Percentiles rank a stretch among this genome's conserved stretches.
These are phyloP conservation scores for Flueggea neowawraea DNA, from an alignment of 441 rosid species.

Conservation along the genomic window DNA sequence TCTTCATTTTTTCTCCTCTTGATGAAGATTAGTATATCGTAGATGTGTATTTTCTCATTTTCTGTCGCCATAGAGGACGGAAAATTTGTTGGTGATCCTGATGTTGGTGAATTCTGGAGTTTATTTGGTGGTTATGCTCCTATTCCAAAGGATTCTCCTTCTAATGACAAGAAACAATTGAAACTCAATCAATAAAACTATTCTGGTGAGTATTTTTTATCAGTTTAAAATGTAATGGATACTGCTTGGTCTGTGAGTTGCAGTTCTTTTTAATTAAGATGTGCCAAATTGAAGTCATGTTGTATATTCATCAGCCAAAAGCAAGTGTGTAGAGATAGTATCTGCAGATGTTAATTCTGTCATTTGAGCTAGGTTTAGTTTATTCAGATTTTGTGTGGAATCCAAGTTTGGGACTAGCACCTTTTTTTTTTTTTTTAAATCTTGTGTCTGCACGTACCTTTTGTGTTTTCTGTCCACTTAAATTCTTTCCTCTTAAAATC, in stretches of 20 bases:
- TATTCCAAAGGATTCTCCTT: constrained; percentile 62
- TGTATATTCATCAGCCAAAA: constrained; percentile 1
- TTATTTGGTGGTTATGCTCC: constrained; percentile 98
- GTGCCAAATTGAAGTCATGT: constrained; percentile 1
- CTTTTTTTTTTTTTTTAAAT: background rate
- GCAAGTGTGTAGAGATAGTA: background rate
- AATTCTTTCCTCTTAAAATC: constrained; percentile 7
- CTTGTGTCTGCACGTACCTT: too few relatives aligned
- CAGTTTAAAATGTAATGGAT: background rate
- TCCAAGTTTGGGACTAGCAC: too few relatives aligned
- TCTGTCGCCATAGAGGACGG: constrained; percentile 76
- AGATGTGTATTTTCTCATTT: background rate
- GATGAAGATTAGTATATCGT: background rate
- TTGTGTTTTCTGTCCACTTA: background rate
- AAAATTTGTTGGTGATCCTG: constrained; percentile 86
- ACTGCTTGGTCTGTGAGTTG: background rate
- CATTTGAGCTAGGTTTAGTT: too few relatives aligned
- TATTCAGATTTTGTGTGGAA: too few relatives aligned
- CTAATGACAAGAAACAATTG: constrained; percentile 32
- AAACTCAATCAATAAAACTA: constrained; percentile 37
- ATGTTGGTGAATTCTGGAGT: constrained; percentile 94
- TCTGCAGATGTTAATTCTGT: too few relatives aligned
- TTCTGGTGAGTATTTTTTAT: constrained; percentile 48
- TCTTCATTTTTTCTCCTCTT: constrained; percentile 10
- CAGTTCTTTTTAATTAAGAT: constrained; percentile 1